Base-by-base conservation (phyloP, 192 early-diverging fungal species). In the Gryganskiella cystojenkinii region DNA sequence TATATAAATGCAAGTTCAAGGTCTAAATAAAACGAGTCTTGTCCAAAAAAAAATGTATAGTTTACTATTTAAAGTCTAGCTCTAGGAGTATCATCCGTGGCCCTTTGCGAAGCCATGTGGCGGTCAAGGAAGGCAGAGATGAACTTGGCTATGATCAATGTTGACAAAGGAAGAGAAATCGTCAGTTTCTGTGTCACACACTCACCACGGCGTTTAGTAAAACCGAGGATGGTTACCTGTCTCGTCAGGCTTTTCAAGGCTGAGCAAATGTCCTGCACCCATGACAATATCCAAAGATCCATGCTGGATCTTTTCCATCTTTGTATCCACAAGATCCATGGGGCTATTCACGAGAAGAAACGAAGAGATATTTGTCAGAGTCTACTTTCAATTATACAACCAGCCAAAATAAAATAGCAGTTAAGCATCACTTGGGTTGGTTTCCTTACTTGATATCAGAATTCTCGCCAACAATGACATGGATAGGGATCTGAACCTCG, bases 361-460 rank as follows among this genome's bases (percentile, higher is more conserved):
- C 19, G 20, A 42, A 15, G 30, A 44, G 4, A 35, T 0, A 40
- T 25, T 17, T 27, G 22, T 5, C n/a, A n/a, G n/a, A n/a, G n/a
- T n/a, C n/a, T n/a, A n/a, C n/a, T n/a, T n/a, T n/a, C n/a, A n/a
- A n/a, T n/a, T n/a, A n/a, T n/a, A n/a, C n/a, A n/a, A n/a, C n/a
- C n/a, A n/a, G n/a, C n/a, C n/a, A n/a, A n/a, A n/a, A n/a, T n/a
- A n/a, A n/a, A n/a, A n/a, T n/a, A n/a, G n/a, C 25, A 0, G 11
- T 17, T 45, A 8, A 27, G 33, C n/a, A 14, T 28, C 24, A 17
- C 24, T 20, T 7, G 17, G 5, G 24, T 24, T 56, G 6, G n/a
- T n/a, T 3, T 9, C 13, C 83, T 67, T 83, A 84, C 85, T 79
- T 80, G 37, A 56, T 71, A 4, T 67, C 43, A 1, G 85, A 84